phyloP scores from a whole-genome alignment of 768 basidiomycete genomes.

The Postia placenta region DNA sequence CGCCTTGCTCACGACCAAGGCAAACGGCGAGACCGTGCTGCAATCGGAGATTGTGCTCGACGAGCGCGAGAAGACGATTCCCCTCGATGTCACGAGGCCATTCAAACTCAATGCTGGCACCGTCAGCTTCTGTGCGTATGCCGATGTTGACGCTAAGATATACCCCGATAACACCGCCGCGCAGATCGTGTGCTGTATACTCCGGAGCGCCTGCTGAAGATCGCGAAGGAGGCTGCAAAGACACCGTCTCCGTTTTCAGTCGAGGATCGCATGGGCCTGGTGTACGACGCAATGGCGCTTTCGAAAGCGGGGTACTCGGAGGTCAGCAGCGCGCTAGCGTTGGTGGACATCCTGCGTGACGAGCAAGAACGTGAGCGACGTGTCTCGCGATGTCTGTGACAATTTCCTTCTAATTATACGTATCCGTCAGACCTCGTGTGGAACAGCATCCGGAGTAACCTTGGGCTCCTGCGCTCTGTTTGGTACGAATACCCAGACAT shows the following conservation, averaged over 20 bases:
- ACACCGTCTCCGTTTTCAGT: constrained; percentile 60
- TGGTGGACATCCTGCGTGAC: constrained; percentile 59
- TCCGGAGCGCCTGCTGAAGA: constrained; percentile 67
- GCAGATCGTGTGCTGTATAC: constrained; percentile 84
- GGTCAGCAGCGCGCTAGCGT: constrained; percentile 68
- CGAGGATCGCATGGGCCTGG: constrained; percentile 87
- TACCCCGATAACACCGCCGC: neutral
- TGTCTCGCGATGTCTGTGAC: too few species aligned
- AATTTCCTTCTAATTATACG: too few species aligned
- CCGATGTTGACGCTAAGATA: neutral
- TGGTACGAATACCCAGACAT: constrained; percentile 80
- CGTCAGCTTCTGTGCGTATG: constrained; percentile 67
- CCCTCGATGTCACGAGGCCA: constrained; percentile 65
- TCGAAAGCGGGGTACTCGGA: constrained; percentile 75
- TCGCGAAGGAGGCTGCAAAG: constrained; percentile 74
- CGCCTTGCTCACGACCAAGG: constrained; percentile 57
- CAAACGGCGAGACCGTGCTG: constrained; percentile 48
- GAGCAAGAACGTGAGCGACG: constrained; percentile 77
- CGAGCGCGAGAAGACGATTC: constrained; percentile 62
- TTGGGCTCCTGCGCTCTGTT: constrained; percentile 48
- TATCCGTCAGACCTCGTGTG: constrained; percentile 68
- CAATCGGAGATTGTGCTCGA: constrained; percentile 61
- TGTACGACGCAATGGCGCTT: constrained; percentile 76
- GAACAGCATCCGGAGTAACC: constrained; percentile 56
- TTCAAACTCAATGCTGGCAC: constrained; percentile 93